phyloP scores from a whole-genome alignment of 1,284 basidiomycete genomes.

The Schizophyllum commune region DNA sequence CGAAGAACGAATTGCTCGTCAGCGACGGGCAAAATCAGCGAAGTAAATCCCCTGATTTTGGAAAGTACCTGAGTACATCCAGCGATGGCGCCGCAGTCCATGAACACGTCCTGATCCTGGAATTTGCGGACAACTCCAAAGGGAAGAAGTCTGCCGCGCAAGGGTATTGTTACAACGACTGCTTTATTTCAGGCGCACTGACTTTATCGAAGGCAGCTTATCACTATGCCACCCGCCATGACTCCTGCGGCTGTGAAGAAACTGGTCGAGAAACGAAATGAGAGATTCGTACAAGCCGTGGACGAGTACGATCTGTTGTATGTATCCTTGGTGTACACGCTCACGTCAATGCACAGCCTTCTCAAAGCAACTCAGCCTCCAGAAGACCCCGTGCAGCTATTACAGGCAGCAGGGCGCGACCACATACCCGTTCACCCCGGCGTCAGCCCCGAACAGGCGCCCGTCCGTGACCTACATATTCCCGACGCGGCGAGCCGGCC shows the following conservation, averaged over 20 bases:
- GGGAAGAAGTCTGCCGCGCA: slow-evolving; percentile 26
- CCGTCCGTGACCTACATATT: slow-evolving; percentile 18
- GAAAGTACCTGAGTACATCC: slow-evolving; percentile 11
- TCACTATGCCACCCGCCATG: slow-evolving; percentile 40
- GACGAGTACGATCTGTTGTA: slow-evolving; percentile 45
- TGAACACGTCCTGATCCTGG: slow-evolving; percentile 68
- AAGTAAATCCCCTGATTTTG: slow-evolving; percentile 30
- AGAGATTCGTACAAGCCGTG: slow-evolving; percentile 59
- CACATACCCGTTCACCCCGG: slow-evolving; percentile 64
- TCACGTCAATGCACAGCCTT: slow-evolving; percentile 36
- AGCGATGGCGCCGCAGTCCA: slow-evolving; percentile 26
- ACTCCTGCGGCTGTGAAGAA: slow-evolving; percentile 57
- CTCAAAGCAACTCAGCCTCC: slow-evolving; percentile 43
- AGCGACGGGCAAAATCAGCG: slow-evolving; percentile 30
- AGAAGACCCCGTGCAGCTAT: slow-evolving; percentile 55
- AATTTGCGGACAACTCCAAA: slow-evolving; percentile 55
- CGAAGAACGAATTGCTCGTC: slow-evolving; percentile 54
- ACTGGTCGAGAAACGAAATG: slow-evolving; percentile 67
- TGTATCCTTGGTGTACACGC: background rate
- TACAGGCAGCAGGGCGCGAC: slow-evolving; percentile 59
- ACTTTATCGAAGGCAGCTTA: slow-evolving; percentile 12
- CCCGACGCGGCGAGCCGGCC: slow-evolving; percentile 47
- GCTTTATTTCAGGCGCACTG: background rate
- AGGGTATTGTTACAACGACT: slow-evolving; percentile 15
- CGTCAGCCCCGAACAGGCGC: slow-evolving; percentile 7